These are phyloP conservation scores for Lindgomyces ingoldianus DNA, from an alignment of 495 filamentous ascomycete species.

Conservation along the genomic window DNA sequence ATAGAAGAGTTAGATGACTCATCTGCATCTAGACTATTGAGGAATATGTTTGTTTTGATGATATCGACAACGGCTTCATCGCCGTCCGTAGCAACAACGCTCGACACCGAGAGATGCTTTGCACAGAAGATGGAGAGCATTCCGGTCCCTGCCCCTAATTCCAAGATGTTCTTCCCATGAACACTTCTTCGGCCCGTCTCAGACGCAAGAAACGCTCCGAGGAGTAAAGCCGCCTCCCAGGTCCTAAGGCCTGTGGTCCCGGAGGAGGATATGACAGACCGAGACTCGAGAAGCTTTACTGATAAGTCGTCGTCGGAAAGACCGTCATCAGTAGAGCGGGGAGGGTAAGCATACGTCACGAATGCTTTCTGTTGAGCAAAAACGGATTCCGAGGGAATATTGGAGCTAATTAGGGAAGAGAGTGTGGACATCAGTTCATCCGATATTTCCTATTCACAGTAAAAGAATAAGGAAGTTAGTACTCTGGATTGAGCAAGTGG, in stretches of 20 bases:
- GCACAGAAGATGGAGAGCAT: conserved; percentile 81
- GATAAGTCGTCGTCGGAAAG: conserved; percentile 36
- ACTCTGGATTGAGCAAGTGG: conserved; percentile 1
- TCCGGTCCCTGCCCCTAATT: conserved; percentile 87
- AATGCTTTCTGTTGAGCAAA: conserved; percentile 74
- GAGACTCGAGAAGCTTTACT: conserved; percentile 69
- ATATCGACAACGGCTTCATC: conserved; percentile 70
- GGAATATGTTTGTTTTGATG: conserved; percentile 64
- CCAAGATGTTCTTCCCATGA: conserved; percentile 65
- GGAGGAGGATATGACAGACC: conserved; percentile 67
- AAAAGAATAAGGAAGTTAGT: conserved; percentile 33
- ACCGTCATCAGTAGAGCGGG: conserved; percentile 3
- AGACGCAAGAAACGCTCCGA: conserved; percentile 66
- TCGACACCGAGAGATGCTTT: conserved; percentile 63
- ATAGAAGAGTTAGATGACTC: conserved; percentile 25
- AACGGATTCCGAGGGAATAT: conserved; percentile 58
- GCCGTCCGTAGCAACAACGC: conserved; percentile 77
- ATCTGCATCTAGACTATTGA: conserved; percentile 60
- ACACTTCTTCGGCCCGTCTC: conserved; percentile 50
- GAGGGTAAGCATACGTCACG: conserved; percentile 62
- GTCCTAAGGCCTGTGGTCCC: conserved; percentile 87
- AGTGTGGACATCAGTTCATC: conserved; percentile 68
- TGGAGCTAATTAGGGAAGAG: conserved; percentile 58
- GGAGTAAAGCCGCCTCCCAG: conserved; percentile 90
- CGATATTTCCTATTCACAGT: conserved; percentile 69